Percentiles rank a stretch among this genome's conserved stretches.
Conservation (phyloP, 768 basidiomycete species). For the Asterophora parasitica region DNA sequence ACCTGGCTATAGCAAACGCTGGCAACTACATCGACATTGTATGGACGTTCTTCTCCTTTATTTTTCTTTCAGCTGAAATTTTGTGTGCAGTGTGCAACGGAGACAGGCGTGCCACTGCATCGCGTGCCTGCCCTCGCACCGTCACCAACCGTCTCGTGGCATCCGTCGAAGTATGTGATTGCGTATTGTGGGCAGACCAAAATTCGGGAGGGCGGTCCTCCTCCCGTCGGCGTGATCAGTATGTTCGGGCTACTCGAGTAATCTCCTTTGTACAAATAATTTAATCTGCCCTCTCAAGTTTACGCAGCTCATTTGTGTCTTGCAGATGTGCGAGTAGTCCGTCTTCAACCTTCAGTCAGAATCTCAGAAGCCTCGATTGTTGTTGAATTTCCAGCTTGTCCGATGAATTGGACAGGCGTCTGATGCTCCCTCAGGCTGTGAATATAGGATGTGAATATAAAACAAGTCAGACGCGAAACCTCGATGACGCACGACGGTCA, state of each 20-base stretch:
- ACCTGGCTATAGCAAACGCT: conserved; percentile 67
- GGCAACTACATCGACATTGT: conserved; percentile 78
- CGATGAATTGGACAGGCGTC: not conserved
- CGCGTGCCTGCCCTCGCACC: conserved; percentile 70
- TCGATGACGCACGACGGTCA: no score
- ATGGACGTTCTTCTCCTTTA: conserved; percentile 22
- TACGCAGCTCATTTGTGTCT: not conserved
- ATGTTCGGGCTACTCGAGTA: conserved; percentile 56
- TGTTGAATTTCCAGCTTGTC: not conserved
- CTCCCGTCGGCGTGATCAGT: conserved; percentile 65
- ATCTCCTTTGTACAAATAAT: conserved; percentile 2
- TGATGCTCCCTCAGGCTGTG: no score
- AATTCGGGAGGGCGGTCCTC: conserved; percentile 56
- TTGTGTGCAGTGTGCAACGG: conserved; percentile 63
- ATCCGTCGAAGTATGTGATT: conserved; percentile 75
- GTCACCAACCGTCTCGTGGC: conserved; percentile 77
- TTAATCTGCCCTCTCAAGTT: not conserved
- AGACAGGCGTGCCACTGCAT: conserved; percentile 69
- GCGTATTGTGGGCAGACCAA: conserved; percentile 81
- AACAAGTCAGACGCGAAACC: no score
- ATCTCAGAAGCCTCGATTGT: no score
- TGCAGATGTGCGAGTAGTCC: not conserved
- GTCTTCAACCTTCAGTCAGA: not conserved
- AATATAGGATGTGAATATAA: no score
- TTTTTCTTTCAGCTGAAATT: conserved; percentile 3